These are phyloP conservation scores for Filobasidium uniguttulatum DNA, from an alignment of 1,284 basidiomycete species.

Conservation along the genomic window DNA sequence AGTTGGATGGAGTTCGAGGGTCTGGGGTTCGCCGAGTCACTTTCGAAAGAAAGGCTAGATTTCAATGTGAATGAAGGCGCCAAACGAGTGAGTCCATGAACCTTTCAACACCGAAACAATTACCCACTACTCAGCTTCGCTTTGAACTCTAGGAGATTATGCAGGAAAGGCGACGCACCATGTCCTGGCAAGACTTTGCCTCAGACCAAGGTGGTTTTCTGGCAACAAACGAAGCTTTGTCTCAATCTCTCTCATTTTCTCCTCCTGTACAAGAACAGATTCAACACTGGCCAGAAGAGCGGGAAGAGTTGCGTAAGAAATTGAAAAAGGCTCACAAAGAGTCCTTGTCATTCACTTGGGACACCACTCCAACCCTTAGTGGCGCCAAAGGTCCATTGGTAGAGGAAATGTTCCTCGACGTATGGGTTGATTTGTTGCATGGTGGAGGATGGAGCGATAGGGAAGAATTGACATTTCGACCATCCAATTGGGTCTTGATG, in stretches of 20 bases:
- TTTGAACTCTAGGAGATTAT: background rate
- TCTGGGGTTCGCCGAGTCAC: conserved; percentile 48
- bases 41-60: conserved; percentile 49
- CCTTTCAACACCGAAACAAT: background rate
- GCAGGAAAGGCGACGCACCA: conserved; percentile 51
- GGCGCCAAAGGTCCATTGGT: conserved; percentile 38
- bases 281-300: conserved; percentile 55
- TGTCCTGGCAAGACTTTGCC: conserved; percentile 78
- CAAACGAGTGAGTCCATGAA: conserved; percentile 47
- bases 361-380: conserved; percentile 58
- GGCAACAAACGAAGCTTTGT: conserved; percentile 56
- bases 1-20: conserved; percentile 79
- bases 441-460: conserved; percentile 67
- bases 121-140: background rate
- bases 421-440: conserved; percentile 70
- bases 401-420: conserved; percentile 73
- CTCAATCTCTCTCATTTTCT: conserved; percentile 58
- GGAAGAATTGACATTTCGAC: conserved; percentile 58
- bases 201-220: conserved; percentile 52
- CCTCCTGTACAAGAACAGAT: conserved; percentile 52
- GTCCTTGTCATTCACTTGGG: conserved; percentile 67
- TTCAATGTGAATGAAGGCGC: conserved; percentile 77
- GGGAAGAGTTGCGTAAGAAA: conserved; percentile 56
- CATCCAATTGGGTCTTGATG: conserved; percentile 80
- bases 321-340: conserved; percentile 68